Evolutionary conservation across 192 early-diverging fungal genomes (phyloP), one percentile per base, ranked within the genome.

Genomic region (Pilaira anomala): DNA sequence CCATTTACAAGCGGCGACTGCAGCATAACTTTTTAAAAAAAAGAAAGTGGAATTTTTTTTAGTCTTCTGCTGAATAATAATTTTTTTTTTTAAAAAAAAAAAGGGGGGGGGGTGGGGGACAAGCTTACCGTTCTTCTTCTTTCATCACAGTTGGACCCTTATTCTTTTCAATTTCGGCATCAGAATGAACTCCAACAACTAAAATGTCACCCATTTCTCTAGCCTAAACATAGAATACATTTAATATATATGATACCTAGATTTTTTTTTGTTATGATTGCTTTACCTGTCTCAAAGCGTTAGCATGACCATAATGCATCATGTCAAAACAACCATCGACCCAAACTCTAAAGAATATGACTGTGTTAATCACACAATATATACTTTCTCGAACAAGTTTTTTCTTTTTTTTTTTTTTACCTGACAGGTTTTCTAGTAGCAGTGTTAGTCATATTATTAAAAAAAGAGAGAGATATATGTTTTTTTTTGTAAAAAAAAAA

Each of bases 61-160:
- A n/a, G n/a, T n/a, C n/a, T n/a, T n/a, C n/a, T n/a, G n/a, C 14
- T 1, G 8, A 12, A 12, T 45, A 45, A 45, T 16, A 16, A 3
- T 14, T 9, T n/a, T 45, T 45, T 18, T 45, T 48, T 7, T 21
- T 48, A 14, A 22, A 52, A 50, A 46, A 9, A 66, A 18, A 26
- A 33, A 36, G 2, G 4, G 40, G 44, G 8, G 52, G 6, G 24
- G 2, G 4, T 30, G 44, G 8, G 52, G 6, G 24, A 6, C 28
- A 0, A 19, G 16, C 58, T 68, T 77, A 90, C 84, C 95, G 81
- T 80, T 98, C 96, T 21, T 94, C 83, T 76, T 98, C 93, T 66
- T 88, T 91, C 93, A 95, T 95, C 33, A 98, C 94, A 24, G 93
- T 95, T 25, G 96, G 96, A 8, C 96, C 96, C 72, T 98, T 98